Percentiles rank a stretch among this genome's conserved stretches.
These are phyloP conservation scores for Psidium friedrichsthalianum DNA, from an alignment of 345 rosid species.

Conservation along the genomic window DNA sequence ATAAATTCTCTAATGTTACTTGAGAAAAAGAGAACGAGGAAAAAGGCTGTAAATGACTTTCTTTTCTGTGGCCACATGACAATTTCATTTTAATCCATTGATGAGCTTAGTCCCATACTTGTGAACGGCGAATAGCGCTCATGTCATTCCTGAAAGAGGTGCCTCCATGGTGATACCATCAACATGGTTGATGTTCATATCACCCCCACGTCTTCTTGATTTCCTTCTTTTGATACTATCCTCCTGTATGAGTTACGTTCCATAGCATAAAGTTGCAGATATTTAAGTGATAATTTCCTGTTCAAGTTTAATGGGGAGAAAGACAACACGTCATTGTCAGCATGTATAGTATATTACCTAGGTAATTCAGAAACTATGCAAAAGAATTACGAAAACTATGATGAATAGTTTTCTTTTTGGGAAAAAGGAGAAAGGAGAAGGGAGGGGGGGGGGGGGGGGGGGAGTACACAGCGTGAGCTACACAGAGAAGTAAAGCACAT, in stretches of 20 bases:
- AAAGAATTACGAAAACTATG: neutral
- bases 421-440: no score
- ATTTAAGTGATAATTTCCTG: slow-evolving; percentile 85
- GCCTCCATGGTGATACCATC: slow-evolving; percentile 33
- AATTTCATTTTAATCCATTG: neutral
- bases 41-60: neutral
- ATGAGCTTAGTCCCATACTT: slow-evolving; percentile 23
- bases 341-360: neutral
- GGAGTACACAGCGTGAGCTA: neutral
- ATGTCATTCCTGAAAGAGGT: slow-evolving; percentile 68
- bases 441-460: neutral
- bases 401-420: neutral
- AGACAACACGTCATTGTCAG: neutral
- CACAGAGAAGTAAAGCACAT: neutral
- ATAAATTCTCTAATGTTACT: neutral
- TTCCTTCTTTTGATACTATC: slow-evolving; percentile 56
- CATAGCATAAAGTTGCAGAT: slow-evolving; percentile 55
- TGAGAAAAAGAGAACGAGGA: neutral
- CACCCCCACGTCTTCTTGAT: slow-evolving; percentile 40
- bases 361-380: neutral
- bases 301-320: slow-evolving; percentile 9
- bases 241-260: slow-evolving; percentile 43
- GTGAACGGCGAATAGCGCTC: slow-evolving; percentile 69
- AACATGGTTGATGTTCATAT: slow-evolving; percentile 15
- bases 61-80: neutral